Evolutionary conservation across 129 eudicot genomes (phyloP).

Genomic region (Calendula officinalis): DNA sequence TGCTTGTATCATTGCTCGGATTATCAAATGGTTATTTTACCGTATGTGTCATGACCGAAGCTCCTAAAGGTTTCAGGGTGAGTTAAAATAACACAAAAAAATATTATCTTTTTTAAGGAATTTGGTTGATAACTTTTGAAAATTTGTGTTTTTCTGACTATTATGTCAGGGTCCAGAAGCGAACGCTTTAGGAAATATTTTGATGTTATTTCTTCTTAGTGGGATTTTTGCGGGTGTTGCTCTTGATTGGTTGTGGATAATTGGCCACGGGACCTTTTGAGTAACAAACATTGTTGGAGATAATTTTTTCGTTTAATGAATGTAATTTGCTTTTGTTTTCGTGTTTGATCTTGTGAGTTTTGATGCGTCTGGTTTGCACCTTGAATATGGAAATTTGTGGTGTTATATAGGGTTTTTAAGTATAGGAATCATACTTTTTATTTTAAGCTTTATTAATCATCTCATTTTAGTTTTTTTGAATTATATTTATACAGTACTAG

Average conservation of each 20-base stretch:
- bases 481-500: neutral
- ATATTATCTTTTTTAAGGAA: neutral
- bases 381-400: conserved; percentile 3
- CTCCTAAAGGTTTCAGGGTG: conserved; percentile 73
- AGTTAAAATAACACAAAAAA: conserved; percentile 3
- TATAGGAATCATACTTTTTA: neutral
- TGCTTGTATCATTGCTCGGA: conserved; percentile 56
- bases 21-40: conserved; percentile 70
- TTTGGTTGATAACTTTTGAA: neutral
- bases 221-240: conserved; percentile 68
- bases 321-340: neutral
- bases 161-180: conserved; percentile 71
- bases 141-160: neutral
- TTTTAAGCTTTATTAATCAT: neutral
- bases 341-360: neutral
- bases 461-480: neutral
- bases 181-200: conserved; percentile 66
- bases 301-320: neutral
- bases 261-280: conserved; percentile 42
- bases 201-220: conserved; percentile 57
- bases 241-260: conserved; percentile 80
- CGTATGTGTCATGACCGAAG: conserved; percentile 61
- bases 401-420: neutral
- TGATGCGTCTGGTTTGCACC: neutral
- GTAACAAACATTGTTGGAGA: too few species aligned